phyloP scores from a whole-genome alignment of 2,329 filamentous ascomycete species.

The Colletotrichum brevisporum region DNA sequence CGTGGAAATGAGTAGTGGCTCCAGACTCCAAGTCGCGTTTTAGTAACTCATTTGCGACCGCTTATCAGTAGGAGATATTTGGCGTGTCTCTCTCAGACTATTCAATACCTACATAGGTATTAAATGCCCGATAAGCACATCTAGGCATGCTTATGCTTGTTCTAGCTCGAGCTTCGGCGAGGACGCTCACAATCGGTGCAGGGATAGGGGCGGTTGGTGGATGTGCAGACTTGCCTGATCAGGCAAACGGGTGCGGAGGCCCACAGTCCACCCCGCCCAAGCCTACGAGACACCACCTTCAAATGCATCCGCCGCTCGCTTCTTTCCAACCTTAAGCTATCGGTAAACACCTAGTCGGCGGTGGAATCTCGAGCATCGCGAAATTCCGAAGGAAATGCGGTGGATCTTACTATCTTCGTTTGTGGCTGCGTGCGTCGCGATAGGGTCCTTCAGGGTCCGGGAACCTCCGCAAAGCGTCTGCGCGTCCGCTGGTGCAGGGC shows the following conservation, averaged over 20 bases:
- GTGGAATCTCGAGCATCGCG: not conserved
- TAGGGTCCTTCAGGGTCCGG: not conserved
- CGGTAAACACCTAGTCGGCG: not conserved
- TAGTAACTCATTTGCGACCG: too few species aligned
- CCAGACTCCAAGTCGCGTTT: too few species aligned
- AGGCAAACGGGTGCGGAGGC: slow-evolving; percentile 14
- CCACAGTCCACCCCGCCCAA: not conserved
- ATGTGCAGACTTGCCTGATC: slow-evolving; percentile 1
- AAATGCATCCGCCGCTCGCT: not conserved
- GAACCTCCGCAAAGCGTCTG: slow-evolving; percentile 7
- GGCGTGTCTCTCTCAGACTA: too few species aligned
- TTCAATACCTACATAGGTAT: too few species aligned
- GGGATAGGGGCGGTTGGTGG: not conserved
- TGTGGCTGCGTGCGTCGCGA: not conserved
- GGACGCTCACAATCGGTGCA: too few species aligned
- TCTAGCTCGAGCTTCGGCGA: too few species aligned
- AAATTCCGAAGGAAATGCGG: not conserved
- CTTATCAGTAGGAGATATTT: too few species aligned
- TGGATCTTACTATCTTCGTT: not conserved
- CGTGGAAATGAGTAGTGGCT: too few species aligned
- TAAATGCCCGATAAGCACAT: too few species aligned
- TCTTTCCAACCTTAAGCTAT: not conserved
- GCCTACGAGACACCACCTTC: not conserved
- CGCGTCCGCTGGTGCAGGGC: slow-evolving; percentile 4
- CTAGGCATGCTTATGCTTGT: too few species aligned